These are phyloP conservation scores for Epichloe brachyelytri DNA, from an alignment of 2,329 filamentous ascomycete species.

Conservation along the genomic window DNA sequence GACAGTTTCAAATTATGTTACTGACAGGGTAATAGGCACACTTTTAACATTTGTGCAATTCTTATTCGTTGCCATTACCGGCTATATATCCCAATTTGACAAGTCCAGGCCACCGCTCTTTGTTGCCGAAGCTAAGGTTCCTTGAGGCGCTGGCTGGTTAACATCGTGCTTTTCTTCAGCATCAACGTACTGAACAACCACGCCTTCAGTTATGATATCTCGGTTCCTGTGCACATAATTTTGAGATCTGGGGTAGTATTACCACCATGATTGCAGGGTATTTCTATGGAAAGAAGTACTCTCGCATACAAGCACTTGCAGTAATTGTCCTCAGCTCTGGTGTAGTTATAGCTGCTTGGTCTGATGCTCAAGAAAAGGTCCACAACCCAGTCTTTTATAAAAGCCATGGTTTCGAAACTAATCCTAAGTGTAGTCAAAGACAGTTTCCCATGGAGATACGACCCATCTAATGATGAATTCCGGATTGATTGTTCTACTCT, in stretches of 20 bases:
- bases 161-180: constrained; percentile 79
- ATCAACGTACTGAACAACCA: constrained; percentile 97
- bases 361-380: constrained; percentile 77
- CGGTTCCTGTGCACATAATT: constrained; percentile 93
- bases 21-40: constrained; percentile 42
- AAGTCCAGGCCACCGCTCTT: constrained; percentile 54
- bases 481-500: constrained; percentile 69
- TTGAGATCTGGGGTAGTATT: constrained; percentile 90
- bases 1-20: background rate
- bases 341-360: constrained; percentile 78
- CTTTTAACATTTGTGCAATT: constrained; percentile 86
- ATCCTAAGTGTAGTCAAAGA: background rate
- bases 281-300: constrained; percentile 74
- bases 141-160: constrained; percentile 71
- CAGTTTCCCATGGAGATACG: background rate
- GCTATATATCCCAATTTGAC: constrained; percentile 65
- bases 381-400: constrained; percentile 7
- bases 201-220: constrained; percentile 94
- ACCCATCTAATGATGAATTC: constrained; percentile 28
- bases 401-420: background rate
- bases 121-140: constrained; percentile 65
- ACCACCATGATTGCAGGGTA: constrained; percentile 90
- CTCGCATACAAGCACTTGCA: constrained; percentile 63
- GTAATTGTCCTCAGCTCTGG: constrained; percentile 76
- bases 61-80: constrained; percentile 65